These are phyloP conservation scores for Mycena crocata DNA, from an alignment of 768 basidiomycete genomes.

Conservation along the genomic window DNA sequence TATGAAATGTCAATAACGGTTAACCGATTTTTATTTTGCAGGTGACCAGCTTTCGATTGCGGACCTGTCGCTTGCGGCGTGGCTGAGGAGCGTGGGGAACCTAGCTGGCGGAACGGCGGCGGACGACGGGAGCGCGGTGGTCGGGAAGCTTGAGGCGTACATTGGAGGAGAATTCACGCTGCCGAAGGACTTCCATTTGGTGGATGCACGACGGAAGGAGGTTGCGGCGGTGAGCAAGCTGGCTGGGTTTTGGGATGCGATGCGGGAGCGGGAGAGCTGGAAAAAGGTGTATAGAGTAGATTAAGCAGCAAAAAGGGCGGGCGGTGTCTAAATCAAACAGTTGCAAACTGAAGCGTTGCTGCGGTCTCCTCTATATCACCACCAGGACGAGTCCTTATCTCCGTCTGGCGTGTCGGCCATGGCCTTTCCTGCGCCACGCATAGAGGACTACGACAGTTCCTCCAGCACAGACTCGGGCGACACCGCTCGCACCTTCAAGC, in stretches of 20 bases:
- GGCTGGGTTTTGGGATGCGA: constrained; percentile 77
- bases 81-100: constrained; percentile 71
- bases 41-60: constrained; percentile 88
- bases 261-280: constrained; percentile 78
- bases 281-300: constrained; percentile 58
- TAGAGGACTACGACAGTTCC: constrained; percentile 58
- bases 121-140: constrained; percentile 63
- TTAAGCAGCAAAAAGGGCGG: too few relatives aligned
- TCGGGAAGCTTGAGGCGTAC: constrained; percentile 64
- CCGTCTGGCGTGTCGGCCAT: constrained; percentile 11
- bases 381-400: not conserved
- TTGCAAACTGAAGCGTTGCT: not conserved
- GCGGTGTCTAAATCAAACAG: too few relatives aligned
- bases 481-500: constrained; percentile 41
- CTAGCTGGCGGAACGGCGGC: constrained; percentile 64
- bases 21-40: constrained; percentile 37
- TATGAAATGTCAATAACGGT: not conserved
- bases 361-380: not conserved
- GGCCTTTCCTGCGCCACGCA: constrained; percentile 28
- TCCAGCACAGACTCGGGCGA: constrained; percentile 58
- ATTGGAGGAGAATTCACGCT: constrained; percentile 60
- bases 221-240: constrained; percentile 61
- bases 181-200: constrained; percentile 53
- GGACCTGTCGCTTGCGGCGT: constrained; percentile 84
- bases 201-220: constrained; percentile 46